Conservation (phyloP, 2,329 filamentous ascomycete species). For the Penicillium verrucosum region DNA sequence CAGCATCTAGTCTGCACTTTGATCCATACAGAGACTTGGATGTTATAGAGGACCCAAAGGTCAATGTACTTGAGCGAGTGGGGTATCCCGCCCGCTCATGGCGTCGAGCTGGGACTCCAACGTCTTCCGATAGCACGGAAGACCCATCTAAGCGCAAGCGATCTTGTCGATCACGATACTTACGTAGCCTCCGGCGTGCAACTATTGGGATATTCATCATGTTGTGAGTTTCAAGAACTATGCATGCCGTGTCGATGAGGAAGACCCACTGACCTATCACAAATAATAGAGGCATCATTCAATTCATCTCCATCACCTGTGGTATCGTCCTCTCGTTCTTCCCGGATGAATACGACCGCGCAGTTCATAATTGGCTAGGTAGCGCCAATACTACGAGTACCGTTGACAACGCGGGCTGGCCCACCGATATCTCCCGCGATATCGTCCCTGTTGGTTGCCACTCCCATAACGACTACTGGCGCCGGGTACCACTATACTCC, state of each 20-base stretch:
- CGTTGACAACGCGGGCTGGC: conserved; percentile 41
- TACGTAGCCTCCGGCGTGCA: conserved; percentile 19
- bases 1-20: conserved; percentile 11
- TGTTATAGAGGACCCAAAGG: background rate
- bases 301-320: conserved; percentile 39
- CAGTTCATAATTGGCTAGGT: conserved; percentile 41
- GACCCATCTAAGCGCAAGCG: conserved; percentile 8
- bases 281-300: conserved; percentile 37
- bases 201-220: conserved; percentile 31
- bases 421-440: conserved; percentile 51
- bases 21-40: conserved; percentile 19
- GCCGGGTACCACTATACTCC: conserved; percentile 53
- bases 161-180: conserved; percentile 14
- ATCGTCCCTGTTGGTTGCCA: conserved; percentile 52
- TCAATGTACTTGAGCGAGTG: conserved; percentile 7
- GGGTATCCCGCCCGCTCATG: conserved; percentile 15
- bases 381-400: conserved; percentile 34
- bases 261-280: conserved; percentile 1
- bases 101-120: conserved; percentile 13
- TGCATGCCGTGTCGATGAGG: background rate
- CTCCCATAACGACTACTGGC: conserved; percentile 61
- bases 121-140: background rate
- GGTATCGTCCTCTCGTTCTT: conserved; percentile 42
- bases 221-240: conserved; percentile 28
- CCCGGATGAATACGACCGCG: conserved; percentile 41